These are phyloP conservation scores for Solanum habrochaites DNA, from an alignment of 257 asterid species.

Conservation along the genomic window DNA sequence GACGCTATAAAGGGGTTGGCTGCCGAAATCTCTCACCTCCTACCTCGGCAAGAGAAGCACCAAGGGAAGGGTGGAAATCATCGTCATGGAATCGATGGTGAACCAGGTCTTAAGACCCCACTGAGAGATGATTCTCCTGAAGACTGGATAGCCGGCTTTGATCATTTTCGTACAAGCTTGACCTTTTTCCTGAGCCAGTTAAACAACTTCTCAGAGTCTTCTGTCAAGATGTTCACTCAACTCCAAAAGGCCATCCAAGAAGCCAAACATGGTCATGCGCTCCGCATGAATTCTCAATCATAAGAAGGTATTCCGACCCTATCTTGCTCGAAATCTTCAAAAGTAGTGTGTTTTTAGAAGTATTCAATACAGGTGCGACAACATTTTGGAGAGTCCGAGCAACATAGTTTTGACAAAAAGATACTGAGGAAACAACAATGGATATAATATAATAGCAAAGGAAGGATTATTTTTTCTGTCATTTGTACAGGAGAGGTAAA, in stretches of 20 bases:
- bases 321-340: background rate
- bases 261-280: slow-evolving; percentile 48
- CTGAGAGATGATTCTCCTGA: slow-evolving; percentile 28
- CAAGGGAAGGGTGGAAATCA: slow-evolving; percentile 32
- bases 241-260: slow-evolving; percentile 46
- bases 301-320: background rate
- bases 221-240: slow-evolving; percentile 45
- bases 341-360: background rate
- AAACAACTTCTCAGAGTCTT: slow-evolving; percentile 51
- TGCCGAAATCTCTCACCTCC: slow-evolving; percentile 50
- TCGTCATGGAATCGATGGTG: slow-evolving; percentile 8
- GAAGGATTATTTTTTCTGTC: background rate
- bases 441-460: background rate
- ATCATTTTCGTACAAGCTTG: slow-evolving; percentile 51
- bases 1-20: slow-evolving; percentile 65
- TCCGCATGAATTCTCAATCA: slow-evolving; percentile 11
- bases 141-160: slow-evolving; percentile 39
- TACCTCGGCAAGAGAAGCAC: slow-evolving; percentile 77
- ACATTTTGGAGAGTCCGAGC: background rate
- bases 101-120: slow-evolving; percentile 4
- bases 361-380: background rate
- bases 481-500: slow-evolving; percentile 1
- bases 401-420: background rate
- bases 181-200: slow-evolving; percentile 59
- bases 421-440: background rate